Percentiles rank a stretch among this genome's conserved stretches.
phyloP scores from a whole-genome alignment of 768 basidiomycete species.

The Antrodiella citrinella region DNA sequence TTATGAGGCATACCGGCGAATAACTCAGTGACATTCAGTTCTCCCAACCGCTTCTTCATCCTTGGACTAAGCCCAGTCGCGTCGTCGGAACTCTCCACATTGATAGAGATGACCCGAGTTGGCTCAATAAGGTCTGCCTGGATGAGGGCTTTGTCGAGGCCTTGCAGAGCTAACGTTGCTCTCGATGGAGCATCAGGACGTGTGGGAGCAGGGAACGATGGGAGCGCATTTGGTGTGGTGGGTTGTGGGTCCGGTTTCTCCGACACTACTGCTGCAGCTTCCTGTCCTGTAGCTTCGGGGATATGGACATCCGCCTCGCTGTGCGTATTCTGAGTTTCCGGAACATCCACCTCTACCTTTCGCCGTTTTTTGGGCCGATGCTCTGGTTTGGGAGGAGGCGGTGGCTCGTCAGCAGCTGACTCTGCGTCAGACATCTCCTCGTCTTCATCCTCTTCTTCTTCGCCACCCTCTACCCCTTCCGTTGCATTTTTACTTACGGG shows the following conservation, averaged over 20 bases:
- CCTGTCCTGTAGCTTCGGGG: too few relatives aligned
- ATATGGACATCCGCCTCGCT: too few relatives aligned
- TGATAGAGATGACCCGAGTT: slow-evolving; percentile 35
- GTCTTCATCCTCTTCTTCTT: slow-evolving; percentile 17
- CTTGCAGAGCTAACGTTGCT: slow-evolving; percentile 64
- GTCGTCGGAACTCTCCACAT: slow-evolving; percentile 30
- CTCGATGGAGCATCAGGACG: slow-evolving; percentile 65
- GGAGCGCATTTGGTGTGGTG: slow-evolving; percentile 35
- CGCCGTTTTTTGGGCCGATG: slow-evolving; percentile 38
- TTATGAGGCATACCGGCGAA: slow-evolving; percentile 61
- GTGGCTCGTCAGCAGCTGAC: slow-evolving; percentile 5
- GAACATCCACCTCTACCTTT: slow-evolving; percentile 24
- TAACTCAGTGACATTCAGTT: slow-evolving; percentile 76
- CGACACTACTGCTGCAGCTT: background rate
- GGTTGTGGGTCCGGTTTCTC: slow-evolving; percentile 10
- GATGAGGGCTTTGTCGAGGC: slow-evolving; percentile 65
- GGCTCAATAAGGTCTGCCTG: slow-evolving; percentile 66
- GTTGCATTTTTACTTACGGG: slow-evolving; percentile 15
- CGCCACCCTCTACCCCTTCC: slow-evolving; percentile 13
- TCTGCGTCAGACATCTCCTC: slow-evolving; percentile 6
- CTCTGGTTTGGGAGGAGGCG: slow-evolving; percentile 9
- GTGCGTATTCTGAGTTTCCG: too few relatives aligned
- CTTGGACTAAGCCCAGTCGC: slow-evolving; percentile 45
- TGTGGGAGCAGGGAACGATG: slow-evolving; percentile 61
- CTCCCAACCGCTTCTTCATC: slow-evolving; percentile 54